Evolutionary conservation across 2,329 filamentous ascomycete species (phyloP), one percentile per base, ranked within the genome.

Genomic region (Cylindrodendrum hubeiense): DNA sequence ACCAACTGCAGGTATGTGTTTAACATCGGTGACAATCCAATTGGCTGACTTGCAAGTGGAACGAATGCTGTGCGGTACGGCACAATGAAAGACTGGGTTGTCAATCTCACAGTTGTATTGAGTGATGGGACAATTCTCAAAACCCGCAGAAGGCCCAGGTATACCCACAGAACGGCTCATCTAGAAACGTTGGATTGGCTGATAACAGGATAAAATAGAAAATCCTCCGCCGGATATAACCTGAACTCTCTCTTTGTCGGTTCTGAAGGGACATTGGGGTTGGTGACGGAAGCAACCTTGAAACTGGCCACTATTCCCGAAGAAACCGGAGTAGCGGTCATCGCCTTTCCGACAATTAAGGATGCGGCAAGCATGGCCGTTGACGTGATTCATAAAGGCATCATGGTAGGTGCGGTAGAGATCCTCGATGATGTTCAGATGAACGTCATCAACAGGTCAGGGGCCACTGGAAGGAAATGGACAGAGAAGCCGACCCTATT

Each of bases 81-180:
- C 0, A 92, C 91, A 0, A 93, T 93, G 91, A 91, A 91, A 70
- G 91, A 93, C 68, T 93, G 90, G 84, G 91, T 93, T 1, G 81
- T 93, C 63, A 91, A 90, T 67, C 76, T 93, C 24, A 93, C 90
- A 0, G 90, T 92, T 0, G 91, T 93, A 0, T 82, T 93, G 44
- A 87, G 91, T 1, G 90, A 93, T 74, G 91, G 91, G 1, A 85
- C 84, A 0, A 64, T 82, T 19, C 89, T 94, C 77, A 93, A 92
- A 74, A 93, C 91, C 0, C 82, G 90, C 12, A 83, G 84, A 39
- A 82, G 91, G 4, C 91, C 91, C 3, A 82, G 89, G 15, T 43
- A 12, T 2, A 22, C 6, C 17, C 7, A 12, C 28, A 30, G 15
- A n/a, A 6, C n/a, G n/a, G 3, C 2, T 39, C 4, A n/a, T 8